Conservation (phyloP, 306 rosid genomes). For the Erythrophleum fordii region DNA sequence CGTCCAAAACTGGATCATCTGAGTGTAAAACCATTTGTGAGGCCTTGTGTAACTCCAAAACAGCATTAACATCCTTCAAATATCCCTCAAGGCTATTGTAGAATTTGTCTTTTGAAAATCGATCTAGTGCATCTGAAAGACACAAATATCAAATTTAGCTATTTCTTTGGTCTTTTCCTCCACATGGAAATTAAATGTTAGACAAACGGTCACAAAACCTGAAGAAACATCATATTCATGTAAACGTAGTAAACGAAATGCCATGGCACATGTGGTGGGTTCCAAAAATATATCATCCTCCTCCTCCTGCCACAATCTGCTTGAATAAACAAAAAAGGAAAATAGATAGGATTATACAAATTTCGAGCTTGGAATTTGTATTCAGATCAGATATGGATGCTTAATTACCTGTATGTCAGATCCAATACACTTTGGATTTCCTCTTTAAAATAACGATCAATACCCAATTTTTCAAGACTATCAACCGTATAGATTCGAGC, state of each 20-base stretch:
- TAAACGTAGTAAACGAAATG: conserved; percentile 72
- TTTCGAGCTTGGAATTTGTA: neutral
- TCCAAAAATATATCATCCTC: conserved; percentile 71
- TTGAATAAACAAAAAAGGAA: neutral
- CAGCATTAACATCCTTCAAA: conserved; percentile 50
- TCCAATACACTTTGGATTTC: conserved; percentile 69
- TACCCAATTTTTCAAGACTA: conserved; percentile 74
- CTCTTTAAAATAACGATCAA: conserved; percentile 64
- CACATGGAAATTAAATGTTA: neutral
- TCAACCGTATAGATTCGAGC: conserved; percentile 69
- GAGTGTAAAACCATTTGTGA: conserved; percentile 51
- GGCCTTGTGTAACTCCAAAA: conserved; percentile 55
- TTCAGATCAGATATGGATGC: too few species aligned
- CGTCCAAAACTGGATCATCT: conserved; percentile 49
- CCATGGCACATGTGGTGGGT: conserved; percentile 74
- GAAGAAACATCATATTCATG: conserved; percentile 81
- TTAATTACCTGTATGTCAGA: conserved; percentile 65
- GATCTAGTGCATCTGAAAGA: conserved; percentile 49
- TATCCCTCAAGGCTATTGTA: conserved; percentile 49
- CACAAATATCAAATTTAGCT: neutral
- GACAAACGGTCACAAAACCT: conserved; percentile 36
- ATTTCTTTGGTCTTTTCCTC: neutral
- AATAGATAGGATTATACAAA: neutral
- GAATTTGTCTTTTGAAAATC: conserved; percentile 46
- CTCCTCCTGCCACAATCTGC: conserved; percentile 69